A percentile compares a stretch with the other conserved stretches of the same genome.
Evolutionary conservation across 306 rosid genomes (phyloP).

Genomic region (Begonia masoniana): DNA sequence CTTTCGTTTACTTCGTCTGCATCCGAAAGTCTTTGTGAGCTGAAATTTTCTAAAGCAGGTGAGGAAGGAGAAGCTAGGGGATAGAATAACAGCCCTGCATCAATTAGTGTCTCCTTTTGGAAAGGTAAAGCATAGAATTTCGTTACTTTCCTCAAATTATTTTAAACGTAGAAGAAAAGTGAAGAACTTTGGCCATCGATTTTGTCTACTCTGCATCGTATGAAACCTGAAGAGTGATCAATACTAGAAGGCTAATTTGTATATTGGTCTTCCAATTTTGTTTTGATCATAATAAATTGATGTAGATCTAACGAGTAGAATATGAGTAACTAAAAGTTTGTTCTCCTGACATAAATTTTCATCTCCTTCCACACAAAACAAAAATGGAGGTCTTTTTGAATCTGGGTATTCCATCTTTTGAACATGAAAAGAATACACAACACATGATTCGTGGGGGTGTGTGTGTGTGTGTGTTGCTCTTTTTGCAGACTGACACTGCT

Average conservation of each 20-base stretch:
- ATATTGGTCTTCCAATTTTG: too few species aligned
- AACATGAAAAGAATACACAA: constrained; percentile 1
- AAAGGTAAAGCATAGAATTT: constrained; percentile 31
- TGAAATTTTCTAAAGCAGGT: constrained; percentile 27
- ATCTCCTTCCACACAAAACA: too few species aligned
- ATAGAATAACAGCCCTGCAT: constrained; percentile 80
- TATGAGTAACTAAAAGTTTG: too few species aligned
- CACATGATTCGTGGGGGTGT: not conserved
- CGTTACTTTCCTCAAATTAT: too few species aligned
- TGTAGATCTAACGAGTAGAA: too few species aligned
- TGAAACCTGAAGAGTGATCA: too few species aligned
- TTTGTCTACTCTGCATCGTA: too few species aligned
- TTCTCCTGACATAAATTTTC: too few species aligned
- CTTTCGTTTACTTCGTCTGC: not conserved
- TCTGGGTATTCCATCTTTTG: not conserved
- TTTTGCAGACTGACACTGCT: constrained; percentile 99
- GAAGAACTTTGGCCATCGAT: too few species aligned
- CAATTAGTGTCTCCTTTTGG: constrained; percentile 89
- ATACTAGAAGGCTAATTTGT: too few species aligned
- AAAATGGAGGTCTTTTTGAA: not conserved
- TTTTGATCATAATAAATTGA: too few species aligned
- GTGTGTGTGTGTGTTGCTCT: constrained; percentile 18
- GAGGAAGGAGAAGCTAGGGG: constrained; percentile 87
- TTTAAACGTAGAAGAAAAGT: too few species aligned
- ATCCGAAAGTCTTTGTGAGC: not conserved